Evolutionary conservation across 2,329 filamentous ascomycete genomes (phyloP), one percentile per base, ranked within the genome.

Genomic region (Trichoderma sp.): DNA sequence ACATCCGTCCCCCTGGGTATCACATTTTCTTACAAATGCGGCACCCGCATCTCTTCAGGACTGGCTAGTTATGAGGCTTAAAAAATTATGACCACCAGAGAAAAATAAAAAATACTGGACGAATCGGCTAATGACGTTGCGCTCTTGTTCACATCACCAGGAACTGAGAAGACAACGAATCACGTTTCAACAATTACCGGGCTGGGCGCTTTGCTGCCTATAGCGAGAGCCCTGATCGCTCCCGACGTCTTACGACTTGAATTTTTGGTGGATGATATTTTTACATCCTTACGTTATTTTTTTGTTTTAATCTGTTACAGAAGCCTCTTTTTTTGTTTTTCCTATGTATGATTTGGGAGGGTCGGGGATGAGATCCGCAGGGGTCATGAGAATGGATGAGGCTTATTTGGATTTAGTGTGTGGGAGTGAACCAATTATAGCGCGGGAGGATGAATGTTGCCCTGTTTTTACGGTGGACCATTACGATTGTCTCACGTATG

Each of bases 41-140:
- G 65, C 64, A 56, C 35, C 60, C 71, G 41, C 71, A 66, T 53
- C 63, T 74, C 60, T 75, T 69, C 66, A 75, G 74, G 74, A 75
- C 74, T 38, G 74, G 74, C 74, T 75, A 75, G 74, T 56, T 69
- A 56, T 71, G 65, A 65, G 38, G 53, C 27, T 29, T 31, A 35
- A 63, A 63, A 35, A 33, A 63, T 29, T 21, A 35, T n/a, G 31
- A 45, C 24, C 35, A 74, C 38, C 24, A 66, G 29, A 38, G 50
- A 41, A 71, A 66, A 29, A 24, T 21, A 35, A 63, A 63, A 29
- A 63, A 45, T 9, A 45, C 31, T 56, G 50, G 41, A 24, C 60
- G 64, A 53, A 33, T 38, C 63, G 63, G 71, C 71, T 74, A 74
- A 74, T 50, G 62, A 33, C 50, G 62, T 74, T 74, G 41, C 59